Evolutionary conservation across 148 eudicot genomes (phyloP).

Genomic region (Rhododendron simsii): DNA sequence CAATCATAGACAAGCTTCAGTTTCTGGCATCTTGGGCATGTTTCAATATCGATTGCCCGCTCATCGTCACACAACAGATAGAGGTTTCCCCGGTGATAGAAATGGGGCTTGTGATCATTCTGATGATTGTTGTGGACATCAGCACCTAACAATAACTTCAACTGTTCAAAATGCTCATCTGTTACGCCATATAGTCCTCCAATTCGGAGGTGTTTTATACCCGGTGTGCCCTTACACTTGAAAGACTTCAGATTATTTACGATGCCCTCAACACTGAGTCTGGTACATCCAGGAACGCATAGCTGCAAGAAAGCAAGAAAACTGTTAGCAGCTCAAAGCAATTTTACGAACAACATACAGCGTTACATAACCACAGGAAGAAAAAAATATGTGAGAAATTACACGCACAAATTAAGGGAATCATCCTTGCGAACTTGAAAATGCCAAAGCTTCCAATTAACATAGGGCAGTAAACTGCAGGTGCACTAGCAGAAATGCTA

Average conservation of each 20-base stretch:
- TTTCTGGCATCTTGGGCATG: constrained; percentile 72
- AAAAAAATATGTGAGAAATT: not conserved
- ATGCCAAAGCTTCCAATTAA: not conserved
- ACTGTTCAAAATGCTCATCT: constrained; percentile 56
- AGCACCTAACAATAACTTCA: constrained; percentile 46
- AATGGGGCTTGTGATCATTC: constrained; percentile 42
- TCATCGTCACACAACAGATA: constrained; percentile 56
- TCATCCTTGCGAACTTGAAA: not conserved
- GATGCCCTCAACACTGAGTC: constrained; percentile 57
- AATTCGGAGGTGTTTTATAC: constrained; percentile 64
- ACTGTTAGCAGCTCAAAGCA: not conserved
- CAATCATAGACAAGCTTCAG: constrained; percentile 75
- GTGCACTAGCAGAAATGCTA: not conserved
- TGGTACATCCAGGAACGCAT: constrained; percentile 70
- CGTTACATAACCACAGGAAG: no score
- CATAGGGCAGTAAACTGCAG: not conserved
- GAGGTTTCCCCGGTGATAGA: constrained; percentile 34
- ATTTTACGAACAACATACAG: not conserved
- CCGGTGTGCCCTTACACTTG: constrained; percentile 34
- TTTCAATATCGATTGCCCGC: constrained; percentile 74
- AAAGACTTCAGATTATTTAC: constrained; percentile 46
- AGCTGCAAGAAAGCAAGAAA: constrained; percentile 46
- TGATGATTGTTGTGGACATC: constrained; percentile 10
- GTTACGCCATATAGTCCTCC: constrained; percentile 58
- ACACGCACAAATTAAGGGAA: not conserved